Conservation (phyloP, 352 stramenopile genomes). For the Pythium rhizo-oryzae region DNA sequence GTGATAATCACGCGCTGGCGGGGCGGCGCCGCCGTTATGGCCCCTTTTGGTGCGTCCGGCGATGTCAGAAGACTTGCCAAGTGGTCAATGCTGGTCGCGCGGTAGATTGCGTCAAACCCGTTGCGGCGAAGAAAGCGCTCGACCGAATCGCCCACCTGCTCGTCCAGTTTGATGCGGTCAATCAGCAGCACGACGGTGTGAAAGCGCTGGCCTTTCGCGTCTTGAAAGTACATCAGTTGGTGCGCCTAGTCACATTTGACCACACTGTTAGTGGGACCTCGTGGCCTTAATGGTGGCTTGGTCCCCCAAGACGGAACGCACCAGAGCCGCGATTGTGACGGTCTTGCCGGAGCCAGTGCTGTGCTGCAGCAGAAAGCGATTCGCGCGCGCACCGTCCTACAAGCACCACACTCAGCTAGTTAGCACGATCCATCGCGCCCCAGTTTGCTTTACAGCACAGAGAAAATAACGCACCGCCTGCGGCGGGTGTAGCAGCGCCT, state of each 20-base stretch:
- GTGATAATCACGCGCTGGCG: constrained; percentile 75
- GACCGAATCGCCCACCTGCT: constrained; percentile 75
- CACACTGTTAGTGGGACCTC: not conserved
- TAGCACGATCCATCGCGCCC: not conserved
- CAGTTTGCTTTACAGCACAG: not conserved
- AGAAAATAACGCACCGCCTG: constrained; percentile 3
- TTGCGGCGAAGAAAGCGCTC: constrained; percentile 76
- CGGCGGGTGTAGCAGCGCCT: constrained; percentile 35
- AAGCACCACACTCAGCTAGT: not conserved
- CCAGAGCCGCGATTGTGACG: constrained; percentile 71
- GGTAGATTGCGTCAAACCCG: constrained; percentile 69
- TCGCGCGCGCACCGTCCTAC: constrained; percentile 22
- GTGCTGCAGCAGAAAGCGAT: constrained; percentile 72
- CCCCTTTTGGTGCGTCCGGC: not conserved
- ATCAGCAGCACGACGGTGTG: constrained; percentile 80
- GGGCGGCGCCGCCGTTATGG: not conserved
- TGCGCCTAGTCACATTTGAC: constrained; percentile 36
- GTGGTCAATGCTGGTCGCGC: constrained; percentile 75
- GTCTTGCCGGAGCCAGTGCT: constrained; percentile 86
- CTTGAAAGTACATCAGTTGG: constrained; percentile 64
- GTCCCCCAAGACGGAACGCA: constrained; percentile 3
- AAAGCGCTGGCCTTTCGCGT: constrained; percentile 47
- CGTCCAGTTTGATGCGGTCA: constrained; percentile 84
- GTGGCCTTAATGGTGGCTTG: no score
- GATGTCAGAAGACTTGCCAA: constrained; percentile 54